Percentiles rank a stretch among this genome's conserved stretches.
Evolutionary conservation across 495 filamentous ascomycete species (phyloP).

Genomic region (Pyrenopolyporus hunteri): DNA sequence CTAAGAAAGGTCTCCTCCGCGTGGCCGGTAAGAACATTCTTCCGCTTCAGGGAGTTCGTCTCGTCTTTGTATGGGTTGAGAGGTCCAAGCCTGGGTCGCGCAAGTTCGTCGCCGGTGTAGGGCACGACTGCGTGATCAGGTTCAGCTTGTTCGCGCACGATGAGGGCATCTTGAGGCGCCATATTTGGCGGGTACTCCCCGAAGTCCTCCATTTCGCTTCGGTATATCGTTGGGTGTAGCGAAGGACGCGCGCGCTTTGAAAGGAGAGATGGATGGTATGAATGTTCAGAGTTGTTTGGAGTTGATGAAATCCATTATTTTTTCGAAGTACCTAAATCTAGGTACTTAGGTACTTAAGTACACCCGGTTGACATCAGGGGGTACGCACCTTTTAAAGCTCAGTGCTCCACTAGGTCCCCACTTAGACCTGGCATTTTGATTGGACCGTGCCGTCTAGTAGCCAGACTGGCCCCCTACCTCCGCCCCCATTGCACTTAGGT

Average conservation of each 20-base stretch:
- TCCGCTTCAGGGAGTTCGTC: slow-evolving; percentile 69
- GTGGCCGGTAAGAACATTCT: slow-evolving; percentile 88
- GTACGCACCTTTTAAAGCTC: too few relatives aligned
- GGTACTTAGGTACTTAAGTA: too few relatives aligned
- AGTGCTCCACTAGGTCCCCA: too few relatives aligned
- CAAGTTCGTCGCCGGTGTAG: slow-evolving; percentile 71
- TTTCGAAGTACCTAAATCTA: too few relatives aligned
- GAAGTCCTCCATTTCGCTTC: slow-evolving; percentile 59
- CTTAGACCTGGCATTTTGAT: too few relatives aligned
- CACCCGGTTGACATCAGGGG: too few relatives aligned
- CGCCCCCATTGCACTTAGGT: too few relatives aligned
- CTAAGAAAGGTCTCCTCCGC: slow-evolving; percentile 89
- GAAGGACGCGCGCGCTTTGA: background rate
- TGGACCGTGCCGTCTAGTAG: too few relatives aligned
- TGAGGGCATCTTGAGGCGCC: slow-evolving; percentile 59
- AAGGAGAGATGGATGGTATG: background rate
- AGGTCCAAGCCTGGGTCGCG: slow-evolving; percentile 72
- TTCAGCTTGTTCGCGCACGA: slow-evolving; percentile 56
- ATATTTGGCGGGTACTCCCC: slow-evolving; percentile 64
- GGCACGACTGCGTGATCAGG: slow-evolving; percentile 64
- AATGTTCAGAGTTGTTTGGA: too few relatives aligned
- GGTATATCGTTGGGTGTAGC: background rate
- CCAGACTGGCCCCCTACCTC: too few relatives aligned
- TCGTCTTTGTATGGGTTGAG: slow-evolving; percentile 80
- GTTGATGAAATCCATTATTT: background rate